Base-by-base conservation (phyloP, 805 yeast species). In the Starmerella apis region DNA sequence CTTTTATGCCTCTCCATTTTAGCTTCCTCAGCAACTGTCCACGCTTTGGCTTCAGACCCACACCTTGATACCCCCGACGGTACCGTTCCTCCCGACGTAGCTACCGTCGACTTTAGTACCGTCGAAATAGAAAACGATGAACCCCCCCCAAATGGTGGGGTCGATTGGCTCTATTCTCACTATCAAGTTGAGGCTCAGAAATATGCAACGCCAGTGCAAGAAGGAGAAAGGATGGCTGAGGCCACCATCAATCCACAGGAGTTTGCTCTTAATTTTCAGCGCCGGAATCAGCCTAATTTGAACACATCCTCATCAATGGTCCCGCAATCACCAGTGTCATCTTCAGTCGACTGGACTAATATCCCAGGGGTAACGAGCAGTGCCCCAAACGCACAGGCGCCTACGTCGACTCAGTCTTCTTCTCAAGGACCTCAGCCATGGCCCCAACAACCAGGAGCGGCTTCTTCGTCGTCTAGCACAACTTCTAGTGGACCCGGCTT, bases 241-340 rank as follows among this genome's bases (percentile, higher is more conserved):
- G 13, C 37, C 30, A 18, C 46, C 28, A n/a, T 11, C n/a, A n/a
- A 11, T 7, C 22, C 36, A n/a, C 31, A 35, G 8, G 48, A 23
- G 6, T 13, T 22, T 8, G 48, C 36, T 5, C 16, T 20, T 20
- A 23, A 30, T 22, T 23, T 43, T 6, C 38, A 43, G 28, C 37
- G 38, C 24, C 48, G 48, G 18, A 37, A n/a, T 14, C 28, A 11
- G 32, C 33, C 32, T 14, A 33, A 27, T 25, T 14, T 11, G 18
- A 45, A 45, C 48, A 35, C 33, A 3, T 45, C 48, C n/a, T 33
- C 42, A 4, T 33, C 48, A 18, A 11, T 18, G n/a, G 31, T 24
- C 10, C 22, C 14, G 24, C 31, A 27, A 7, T 20, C 19, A 4
- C 24, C 46, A 22, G 37, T 31, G n/a, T 9, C 47, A 19, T 33